These are phyloP conservation scores for Sporothrix mexicana DNA, from an alignment of 2,329 filamentous ascomycete genomes.

Conservation along the genomic window DNA sequence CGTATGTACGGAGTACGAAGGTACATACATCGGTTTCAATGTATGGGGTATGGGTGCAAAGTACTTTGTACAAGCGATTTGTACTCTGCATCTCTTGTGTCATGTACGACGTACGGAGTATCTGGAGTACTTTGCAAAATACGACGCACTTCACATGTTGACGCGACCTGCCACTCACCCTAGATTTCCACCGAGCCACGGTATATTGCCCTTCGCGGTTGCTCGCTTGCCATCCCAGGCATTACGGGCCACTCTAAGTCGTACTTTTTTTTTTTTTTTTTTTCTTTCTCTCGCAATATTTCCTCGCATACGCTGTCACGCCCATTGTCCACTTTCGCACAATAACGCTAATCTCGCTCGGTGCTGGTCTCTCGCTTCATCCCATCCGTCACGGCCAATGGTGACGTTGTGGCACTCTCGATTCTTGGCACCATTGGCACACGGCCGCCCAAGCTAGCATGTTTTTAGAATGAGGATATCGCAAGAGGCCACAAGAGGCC, in stretches of 20 bases:
- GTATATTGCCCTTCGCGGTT: constrained; percentile 20
- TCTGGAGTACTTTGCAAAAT: background rate
- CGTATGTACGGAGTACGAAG: background rate
- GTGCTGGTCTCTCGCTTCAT: constrained; percentile 32
- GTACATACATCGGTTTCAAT: no score
- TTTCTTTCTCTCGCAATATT: no score
- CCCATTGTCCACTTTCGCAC: constrained; percentile 1
- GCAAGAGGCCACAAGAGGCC: background rate
- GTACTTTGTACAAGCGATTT: background rate
- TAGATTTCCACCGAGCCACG: constrained; percentile 15
- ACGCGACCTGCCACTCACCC: background rate
- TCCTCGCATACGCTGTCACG: background rate
- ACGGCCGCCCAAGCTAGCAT: constrained; percentile 1
- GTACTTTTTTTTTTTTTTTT: no score
- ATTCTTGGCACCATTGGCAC: constrained; percentile 26
- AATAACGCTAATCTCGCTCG: constrained; percentile 33
- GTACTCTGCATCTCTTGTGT: background rate
- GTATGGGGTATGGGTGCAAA: background rate
- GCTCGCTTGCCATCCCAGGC: background rate
- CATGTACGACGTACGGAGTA: background rate
- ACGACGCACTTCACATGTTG: constrained; percentile 13
- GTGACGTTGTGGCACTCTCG: constrained; percentile 25
- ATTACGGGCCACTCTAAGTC: background rate
- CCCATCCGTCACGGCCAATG: constrained; percentile 31
- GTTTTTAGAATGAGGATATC: background rate